Percentiles rank a stretch among this genome's conserved stretches.
Conservation (phyloP, 2,329 filamentous ascomycete genomes). For the Diplocarpon rosae region DNA sequence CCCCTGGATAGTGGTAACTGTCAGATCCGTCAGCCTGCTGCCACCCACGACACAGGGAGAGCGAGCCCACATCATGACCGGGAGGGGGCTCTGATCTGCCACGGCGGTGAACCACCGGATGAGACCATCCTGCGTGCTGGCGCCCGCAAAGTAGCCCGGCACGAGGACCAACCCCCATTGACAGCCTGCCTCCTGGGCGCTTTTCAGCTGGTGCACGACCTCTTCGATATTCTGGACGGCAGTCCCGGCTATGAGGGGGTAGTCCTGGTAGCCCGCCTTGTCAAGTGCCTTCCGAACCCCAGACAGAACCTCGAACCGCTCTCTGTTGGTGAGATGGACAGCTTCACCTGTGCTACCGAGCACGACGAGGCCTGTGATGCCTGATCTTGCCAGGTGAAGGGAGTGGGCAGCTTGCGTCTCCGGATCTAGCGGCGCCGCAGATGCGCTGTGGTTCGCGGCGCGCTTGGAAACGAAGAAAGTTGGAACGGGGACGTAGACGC, state of each 20-base stretch:
- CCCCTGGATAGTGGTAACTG: constrained; percentile 48
- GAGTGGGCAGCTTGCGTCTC: constrained; percentile 46
- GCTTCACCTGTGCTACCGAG: constrained; percentile 54
- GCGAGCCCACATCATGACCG: constrained; percentile 43
- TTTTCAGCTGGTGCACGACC: constrained; percentile 38
- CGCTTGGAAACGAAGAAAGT: constrained; percentile 42
- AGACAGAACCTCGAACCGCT: constrained; percentile 43
- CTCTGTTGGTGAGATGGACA: constrained; percentile 45
- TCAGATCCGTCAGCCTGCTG: background rate
- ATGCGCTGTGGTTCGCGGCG: constrained; percentile 19
- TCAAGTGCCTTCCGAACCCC: constrained; percentile 43
- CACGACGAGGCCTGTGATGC: constrained; percentile 49
- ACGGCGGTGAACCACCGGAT: constrained; percentile 49
- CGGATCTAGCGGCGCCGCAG: constrained; percentile 36
- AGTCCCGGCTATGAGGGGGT: constrained; percentile 49
- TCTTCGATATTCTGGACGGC: constrained; percentile 46
- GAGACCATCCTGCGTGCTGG: constrained; percentile 46
- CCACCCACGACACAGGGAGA: background rate
- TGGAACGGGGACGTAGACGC: constrained; percentile 41
- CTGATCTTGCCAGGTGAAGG: constrained; percentile 46
- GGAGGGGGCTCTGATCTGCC: constrained; percentile 48
- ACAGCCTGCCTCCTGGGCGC: constrained; percentile 43
- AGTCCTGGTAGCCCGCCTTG: constrained; percentile 43
- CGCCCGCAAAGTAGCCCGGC: constrained; percentile 53
- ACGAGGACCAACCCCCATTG: constrained; percentile 53